Evolutionary conservation across 2,329 filamentous ascomycete genomes (phyloP).

Genomic region (Drechslerella stenobrocha): DNA sequence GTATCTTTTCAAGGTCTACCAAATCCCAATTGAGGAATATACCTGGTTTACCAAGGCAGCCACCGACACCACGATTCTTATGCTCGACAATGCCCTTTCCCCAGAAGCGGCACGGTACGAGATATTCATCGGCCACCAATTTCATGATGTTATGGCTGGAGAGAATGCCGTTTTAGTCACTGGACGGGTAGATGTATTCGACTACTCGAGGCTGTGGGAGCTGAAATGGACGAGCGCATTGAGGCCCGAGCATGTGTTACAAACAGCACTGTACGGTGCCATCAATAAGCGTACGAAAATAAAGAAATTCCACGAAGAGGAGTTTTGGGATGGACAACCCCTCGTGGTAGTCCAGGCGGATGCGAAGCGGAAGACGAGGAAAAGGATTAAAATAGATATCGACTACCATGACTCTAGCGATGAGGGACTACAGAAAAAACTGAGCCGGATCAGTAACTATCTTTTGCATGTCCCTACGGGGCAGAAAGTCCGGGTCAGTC

Average conservation of each 20-base stretch:
- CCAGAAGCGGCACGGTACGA: slow-evolving; percentile 22
- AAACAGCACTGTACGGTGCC: slow-evolving; percentile 29
- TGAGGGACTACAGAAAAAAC: slow-evolving; percentile 13
- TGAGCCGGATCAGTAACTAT: slow-evolving; percentile 26
- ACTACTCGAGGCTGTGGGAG: slow-evolving; percentile 34
- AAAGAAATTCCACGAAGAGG: slow-evolving; percentile 27
- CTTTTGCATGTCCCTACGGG: slow-evolving; percentile 35
- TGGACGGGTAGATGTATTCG: slow-evolving; percentile 36
- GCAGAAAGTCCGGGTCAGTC: slow-evolving; percentile 23
- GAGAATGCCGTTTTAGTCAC: slow-evolving; percentile 19
- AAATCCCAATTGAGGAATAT: slow-evolving; percentile 46
- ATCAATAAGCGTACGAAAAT: slow-evolving; percentile 28
- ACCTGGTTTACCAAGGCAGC: slow-evolving; percentile 35
- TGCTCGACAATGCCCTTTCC: slow-evolving; percentile 10
- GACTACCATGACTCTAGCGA: slow-evolving; percentile 31
- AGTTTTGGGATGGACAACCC: slow-evolving; percentile 17
- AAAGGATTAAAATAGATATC: slow-evolving; percentile 33
- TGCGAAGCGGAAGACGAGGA: slow-evolving; percentile 16
- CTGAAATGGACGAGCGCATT: slow-evolving; percentile 39
- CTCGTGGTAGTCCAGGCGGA: background rate
- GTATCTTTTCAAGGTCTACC: slow-evolving; percentile 47
- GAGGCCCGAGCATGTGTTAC: slow-evolving; percentile 37
- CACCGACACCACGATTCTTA: slow-evolving; percentile 18
- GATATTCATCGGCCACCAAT: slow-evolving; percentile 25
- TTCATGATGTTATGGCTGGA: slow-evolving; percentile 24